Evolutionary conservation across 2,329 filamentous ascomycete genomes (phyloP), one percentile per base, ranked within the genome.

Genomic region (Neocucurbitaria cava): DNA sequence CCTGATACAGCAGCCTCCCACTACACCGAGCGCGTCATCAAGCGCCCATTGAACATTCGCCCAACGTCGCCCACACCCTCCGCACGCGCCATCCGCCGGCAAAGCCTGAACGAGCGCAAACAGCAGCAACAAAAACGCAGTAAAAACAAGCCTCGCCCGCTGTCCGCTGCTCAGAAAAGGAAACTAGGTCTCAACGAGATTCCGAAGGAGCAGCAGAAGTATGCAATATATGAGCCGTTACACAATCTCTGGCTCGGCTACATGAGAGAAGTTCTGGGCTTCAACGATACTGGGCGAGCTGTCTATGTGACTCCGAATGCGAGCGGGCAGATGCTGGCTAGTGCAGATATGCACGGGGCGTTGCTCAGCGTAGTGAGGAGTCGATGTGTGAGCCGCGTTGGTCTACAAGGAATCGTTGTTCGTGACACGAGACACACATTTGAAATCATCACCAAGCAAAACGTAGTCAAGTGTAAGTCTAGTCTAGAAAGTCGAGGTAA

Each of bases 321-420:
- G 2, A 90, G 88, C 5, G 89, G 81, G 0, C 77, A 89, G 4
- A 90, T 95, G 75, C 79, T 99, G 30, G 87, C 86, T 40, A 91
- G 89, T 52, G 94, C 93, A 1, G 95, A 99, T 76, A 94, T 92
- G 68, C 93, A 98, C 73, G 95, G 95, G 1, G 93, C 94, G 15
- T 80, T 87, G 64, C 75, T 97, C 18, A 87, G 92, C 77, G 91
- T 98, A 20, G 89, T 94, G 50, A 80, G 93, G 65, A 95, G 92
- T 74, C 79, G 85, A 26, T 97, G 93, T 73, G 85, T 89, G 15
- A 87, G 90, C 49, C 83, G 94, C 15, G 93, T 99, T 0, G 94
- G 95, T 0, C 77, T 94, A 49, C 85, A 82, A 66, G 95, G 95
- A 15, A 94, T 98, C 65, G 90, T 98, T 56, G 87, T 97, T 36